These are phyloP conservation scores for Diospyros lotus DNA, from an alignment of 148 eudicot genomes.

Conservation along the genomic window DNA sequence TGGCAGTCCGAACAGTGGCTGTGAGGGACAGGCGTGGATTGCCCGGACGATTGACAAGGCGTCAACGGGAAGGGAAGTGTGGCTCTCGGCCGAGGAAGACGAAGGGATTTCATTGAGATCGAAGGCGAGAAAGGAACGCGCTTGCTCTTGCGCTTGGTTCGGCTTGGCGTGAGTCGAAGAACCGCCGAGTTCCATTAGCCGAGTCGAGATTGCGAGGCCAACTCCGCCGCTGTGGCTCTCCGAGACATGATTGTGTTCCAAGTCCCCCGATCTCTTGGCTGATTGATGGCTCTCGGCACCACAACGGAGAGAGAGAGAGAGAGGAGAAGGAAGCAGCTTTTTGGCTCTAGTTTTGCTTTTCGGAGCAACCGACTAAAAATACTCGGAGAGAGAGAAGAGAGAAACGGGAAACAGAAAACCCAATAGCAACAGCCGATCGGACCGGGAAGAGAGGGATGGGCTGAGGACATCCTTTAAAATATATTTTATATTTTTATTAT, in stretches of 20 bases:
- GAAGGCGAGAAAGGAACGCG: constrained; percentile 26
- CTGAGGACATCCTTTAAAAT: too few relatives aligned
- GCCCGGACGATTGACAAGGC: constrained; percentile 33
- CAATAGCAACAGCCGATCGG: too few relatives aligned
- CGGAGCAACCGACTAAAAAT: too few relatives aligned
- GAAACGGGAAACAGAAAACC: too few relatives aligned
- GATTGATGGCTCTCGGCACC: background rate
- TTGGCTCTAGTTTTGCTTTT: too few relatives aligned
- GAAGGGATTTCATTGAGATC: constrained; percentile 55
- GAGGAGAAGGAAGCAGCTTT: background rate
- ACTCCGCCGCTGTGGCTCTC: background rate
- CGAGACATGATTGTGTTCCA: background rate
- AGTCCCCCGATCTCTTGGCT: background rate
- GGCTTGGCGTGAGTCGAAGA: constrained; percentile 14
- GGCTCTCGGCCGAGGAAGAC: constrained; percentile 18
- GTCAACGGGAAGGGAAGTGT: constrained; percentile 27
- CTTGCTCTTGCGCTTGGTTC: constrained; percentile 11
- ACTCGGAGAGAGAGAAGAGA: too few relatives aligned
- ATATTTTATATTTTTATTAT: too few relatives aligned
- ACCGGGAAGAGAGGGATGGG: too few relatives aligned
- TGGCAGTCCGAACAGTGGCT: constrained; percentile 29
- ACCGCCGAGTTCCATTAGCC: constrained; percentile 32
- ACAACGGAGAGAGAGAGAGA: background rate
- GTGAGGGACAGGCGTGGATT: constrained; percentile 28
- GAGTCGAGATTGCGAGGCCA: background rate